phyloP scores from a whole-genome alignment of 2,329 filamentous ascomycete genomes.

The Hirsutella minnesotensis region DNA sequence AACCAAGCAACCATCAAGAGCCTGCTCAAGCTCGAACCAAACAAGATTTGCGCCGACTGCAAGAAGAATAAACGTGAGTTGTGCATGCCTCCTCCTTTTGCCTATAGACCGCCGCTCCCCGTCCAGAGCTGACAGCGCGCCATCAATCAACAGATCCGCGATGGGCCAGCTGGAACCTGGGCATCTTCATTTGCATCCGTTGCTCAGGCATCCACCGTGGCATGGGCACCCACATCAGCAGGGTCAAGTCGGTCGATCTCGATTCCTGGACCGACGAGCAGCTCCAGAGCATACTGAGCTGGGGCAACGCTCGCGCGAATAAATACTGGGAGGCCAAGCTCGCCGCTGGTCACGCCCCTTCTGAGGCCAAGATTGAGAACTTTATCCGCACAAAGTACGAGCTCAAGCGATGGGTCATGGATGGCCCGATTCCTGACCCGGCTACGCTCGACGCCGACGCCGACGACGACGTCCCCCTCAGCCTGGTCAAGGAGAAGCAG shows the following conservation, averaged over 20 bases:
- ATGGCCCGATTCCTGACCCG: constrained; percentile 89
- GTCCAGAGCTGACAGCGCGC: not conserved
- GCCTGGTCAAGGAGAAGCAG: constrained; percentile 55
- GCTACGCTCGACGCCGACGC: constrained; percentile 70
- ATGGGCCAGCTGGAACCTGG: constrained; percentile 99
- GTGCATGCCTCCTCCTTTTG: not conserved
- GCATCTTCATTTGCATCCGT: constrained; percentile 93
- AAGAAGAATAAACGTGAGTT: constrained; percentile 87
- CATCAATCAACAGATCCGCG: constrained; percentile 67
- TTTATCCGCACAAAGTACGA: constrained; percentile 99
- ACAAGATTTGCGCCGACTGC: constrained; percentile 97
- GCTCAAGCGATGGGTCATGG: constrained; percentile 98
- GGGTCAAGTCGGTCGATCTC: constrained; percentile 95
- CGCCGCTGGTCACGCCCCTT: constrained; percentile 80
- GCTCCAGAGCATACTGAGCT: constrained; percentile 81
- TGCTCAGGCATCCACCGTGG: constrained; percentile 97
- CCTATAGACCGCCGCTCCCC: not conserved
- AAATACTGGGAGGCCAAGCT: constrained; percentile 98
- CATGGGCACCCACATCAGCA: constrained; percentile 97
- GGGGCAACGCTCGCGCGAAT: constrained; percentile 94
- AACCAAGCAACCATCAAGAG: constrained; percentile 92
- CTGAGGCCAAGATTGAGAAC: constrained; percentile 97
- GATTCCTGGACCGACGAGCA: constrained; percentile 99
- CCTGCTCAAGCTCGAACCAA: constrained; percentile 84
- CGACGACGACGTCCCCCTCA: constrained; percentile 67